Percentiles rank a stretch among this genome's conserved stretches.
These are phyloP conservation scores for Ceratocystis lukuohia DNA, from an alignment of 2,329 filamentous ascomycete species.

Conservation along the genomic window DNA sequence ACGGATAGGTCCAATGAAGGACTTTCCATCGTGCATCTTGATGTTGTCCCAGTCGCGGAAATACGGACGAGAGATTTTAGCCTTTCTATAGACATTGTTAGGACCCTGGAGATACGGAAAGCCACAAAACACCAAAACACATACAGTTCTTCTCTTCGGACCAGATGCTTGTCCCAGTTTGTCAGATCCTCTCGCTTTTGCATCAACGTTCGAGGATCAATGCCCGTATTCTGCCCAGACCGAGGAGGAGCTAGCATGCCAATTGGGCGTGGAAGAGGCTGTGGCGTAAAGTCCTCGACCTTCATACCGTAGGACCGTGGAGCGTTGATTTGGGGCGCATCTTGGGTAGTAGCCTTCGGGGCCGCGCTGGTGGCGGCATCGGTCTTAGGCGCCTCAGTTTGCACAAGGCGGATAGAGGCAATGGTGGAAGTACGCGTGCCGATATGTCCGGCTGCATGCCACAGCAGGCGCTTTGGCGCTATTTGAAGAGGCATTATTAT, in stretches of 20 bases:
- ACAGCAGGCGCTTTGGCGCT: background rate
- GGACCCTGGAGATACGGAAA: background rate
- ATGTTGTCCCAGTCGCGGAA: constrained; percentile 93
- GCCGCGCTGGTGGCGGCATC: constrained; percentile 19
- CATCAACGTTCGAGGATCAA: constrained; percentile 51
- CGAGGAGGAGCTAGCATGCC: constrained; percentile 63
- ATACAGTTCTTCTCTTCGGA: constrained; percentile 62
- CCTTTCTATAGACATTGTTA: constrained; percentile 38
- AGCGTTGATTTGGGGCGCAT: constrained; percentile 38
- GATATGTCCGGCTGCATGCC: background rate
- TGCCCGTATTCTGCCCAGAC: constrained; percentile 67
- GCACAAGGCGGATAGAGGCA: constrained; percentile 37
- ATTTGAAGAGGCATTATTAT: constrained; percentile 1
- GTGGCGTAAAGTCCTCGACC: constrained; percentile 42
- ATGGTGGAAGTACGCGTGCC: constrained; percentile 35
- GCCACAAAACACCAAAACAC: constrained; percentile 19
- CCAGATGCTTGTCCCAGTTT: constrained; percentile 72
- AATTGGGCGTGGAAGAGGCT: constrained; percentile 58
- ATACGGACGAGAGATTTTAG: constrained; percentile 72
- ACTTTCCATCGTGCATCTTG: constrained; percentile 72
- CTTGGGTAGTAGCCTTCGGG: constrained; percentile 12
- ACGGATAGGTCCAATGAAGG: constrained; percentile 72
- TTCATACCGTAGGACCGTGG: constrained; percentile 47
- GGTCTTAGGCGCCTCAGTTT: constrained; percentile 27
- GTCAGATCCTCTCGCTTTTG: constrained; percentile 69